Percentiles rank a stretch among this genome's conserved stretches.
phyloP scores from a whole-genome alignment of 768 basidiomycete species.

The Holtermannia corniformis region DNA sequence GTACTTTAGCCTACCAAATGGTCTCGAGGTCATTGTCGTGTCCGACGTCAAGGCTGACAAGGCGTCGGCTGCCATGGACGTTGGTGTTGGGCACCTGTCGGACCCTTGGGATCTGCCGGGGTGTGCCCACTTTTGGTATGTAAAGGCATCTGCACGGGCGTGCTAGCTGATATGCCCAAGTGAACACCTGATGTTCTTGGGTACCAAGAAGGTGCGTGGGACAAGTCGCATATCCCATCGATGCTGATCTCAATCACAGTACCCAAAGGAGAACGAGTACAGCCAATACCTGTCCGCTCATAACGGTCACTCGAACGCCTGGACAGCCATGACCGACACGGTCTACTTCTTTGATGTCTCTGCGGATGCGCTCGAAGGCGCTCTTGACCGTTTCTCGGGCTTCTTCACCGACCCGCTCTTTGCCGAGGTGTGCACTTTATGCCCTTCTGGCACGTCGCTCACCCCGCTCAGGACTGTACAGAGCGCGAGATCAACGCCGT shows the following conservation, averaged over 20 bases:
- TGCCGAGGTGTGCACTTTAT: constrained; percentile 23
- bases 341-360: constrained; percentile 71
- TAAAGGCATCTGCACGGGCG: neutral
- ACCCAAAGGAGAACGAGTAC: constrained; percentile 78
- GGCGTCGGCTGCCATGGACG: constrained; percentile 86
- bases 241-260: constrained; percentile 12
- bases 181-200: constrained; percentile 89
- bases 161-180: constrained; percentile 31
- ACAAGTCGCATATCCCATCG: neutral
- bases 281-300: constrained; percentile 51
- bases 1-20: constrained; percentile 75
- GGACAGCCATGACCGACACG: constrained; percentile 82
- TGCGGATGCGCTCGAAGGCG: constrained; percentile 43
- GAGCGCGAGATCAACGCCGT: constrained; percentile 64
- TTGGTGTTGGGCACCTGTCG: constrained; percentile 82
- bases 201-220: constrained; percentile 51
- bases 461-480: constrained; percentile 32
- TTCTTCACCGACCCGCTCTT: constrained; percentile 96
- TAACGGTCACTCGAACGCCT: constrained; percentile 76
- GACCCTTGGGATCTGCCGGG: constrained; percentile 60
- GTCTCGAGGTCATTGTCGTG: constrained; percentile 73
- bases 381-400: constrained; percentile 42
- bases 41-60: constrained; percentile 83
- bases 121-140: constrained; percentile 43
- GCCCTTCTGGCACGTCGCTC: neutral